These are phyloP conservation scores for Dendryphion nanum DNA, from an alignment of 2,329 filamentous ascomycete genomes.

Conservation along the genomic window DNA sequence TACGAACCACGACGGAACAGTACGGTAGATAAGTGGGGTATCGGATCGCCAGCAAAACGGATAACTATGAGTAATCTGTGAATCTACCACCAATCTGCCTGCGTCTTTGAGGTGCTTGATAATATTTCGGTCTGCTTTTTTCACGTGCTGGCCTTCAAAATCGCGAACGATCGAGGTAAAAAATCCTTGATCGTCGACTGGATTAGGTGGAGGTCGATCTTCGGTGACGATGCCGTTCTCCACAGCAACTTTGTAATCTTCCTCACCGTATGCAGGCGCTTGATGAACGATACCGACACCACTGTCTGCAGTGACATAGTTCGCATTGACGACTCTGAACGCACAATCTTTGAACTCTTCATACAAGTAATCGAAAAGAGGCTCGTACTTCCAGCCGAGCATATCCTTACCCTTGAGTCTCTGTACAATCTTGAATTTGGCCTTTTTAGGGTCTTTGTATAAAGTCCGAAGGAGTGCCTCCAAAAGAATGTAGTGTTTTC, in stretches of 20 bases:
- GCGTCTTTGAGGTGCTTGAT: conserved; percentile 81
- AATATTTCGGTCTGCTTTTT: conserved; percentile 88
- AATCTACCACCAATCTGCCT: conserved; percentile 78
- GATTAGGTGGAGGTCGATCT: conserved; percentile 78
- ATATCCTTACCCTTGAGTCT: conserved; percentile 82
- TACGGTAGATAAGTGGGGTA: conserved; percentile 87
- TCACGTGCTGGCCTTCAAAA: conserved; percentile 85
- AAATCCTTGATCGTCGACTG: conserved; percentile 78
- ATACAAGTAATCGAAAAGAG: conserved; percentile 86
- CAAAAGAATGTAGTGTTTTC: conserved; percentile 80
- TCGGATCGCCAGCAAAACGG: conserved; percentile 95
- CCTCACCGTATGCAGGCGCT: conserved; percentile 89
- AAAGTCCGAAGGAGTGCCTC: conserved; percentile 78
- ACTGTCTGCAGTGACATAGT: conserved; percentile 84
- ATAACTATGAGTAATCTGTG: conserved; percentile 86
- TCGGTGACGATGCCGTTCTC: conserved; percentile 75
- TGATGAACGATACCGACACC: conserved; percentile 95
- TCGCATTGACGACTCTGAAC: conserved; percentile 79
- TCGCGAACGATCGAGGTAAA: conserved; percentile 77
- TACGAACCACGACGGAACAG: conserved; percentile 93
- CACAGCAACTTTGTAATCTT: conserved; percentile 85
- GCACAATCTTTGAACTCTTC: conserved; percentile 82
- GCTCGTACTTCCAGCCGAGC: conserved; percentile 84
- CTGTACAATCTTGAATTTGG: conserved; percentile 80
- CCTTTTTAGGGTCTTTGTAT: conserved; percentile 95